Evolutionary conservation across 2,329 filamentous ascomycete genomes (phyloP), one percentile per base, ranked within the genome.

Genomic region (Arachnomyces sp.): DNA sequence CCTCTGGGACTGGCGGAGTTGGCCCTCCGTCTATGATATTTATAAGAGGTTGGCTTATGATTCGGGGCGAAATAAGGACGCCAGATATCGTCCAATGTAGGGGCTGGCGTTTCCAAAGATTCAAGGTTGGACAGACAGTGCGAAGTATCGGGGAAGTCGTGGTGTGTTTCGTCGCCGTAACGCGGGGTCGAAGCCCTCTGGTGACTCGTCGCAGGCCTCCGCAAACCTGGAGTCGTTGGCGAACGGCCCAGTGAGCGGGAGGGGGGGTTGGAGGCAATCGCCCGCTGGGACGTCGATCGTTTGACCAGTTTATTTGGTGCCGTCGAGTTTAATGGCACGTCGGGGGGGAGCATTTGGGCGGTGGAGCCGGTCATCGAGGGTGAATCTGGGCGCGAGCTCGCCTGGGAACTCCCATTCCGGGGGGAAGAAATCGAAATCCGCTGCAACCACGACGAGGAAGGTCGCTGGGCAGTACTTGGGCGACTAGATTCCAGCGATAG

Each of bases 261-360:
- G 42, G 20, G 48, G 51, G 12, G 48, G 35, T 35, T 54, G 49
- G 9, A 63, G 54, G 57, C 59, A 36, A 70, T 56, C 32, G 64
- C 63, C 48, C 68, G 68, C 36, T 75, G 63, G 8, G 77, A 80
- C 14, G 70, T 67, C 4, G 74, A 68, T 31, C 77, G 71, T 59
- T 81, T 82, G 39, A 81, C 73, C 7, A 81, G 66, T 58, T 77
- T 80, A 60, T 81, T 81, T 16, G 72, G 73, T 16, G 48, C 45
- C 48, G 59, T 54, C 41, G 53, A 50, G 40, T 51, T 52, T 34
- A 33, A 39, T 25, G 55, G 46, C 15, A 56, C 49, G 33, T 49
- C 51, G 31, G 57, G 52, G 48, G 47, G 43, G 40, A 72, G 52
- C 31, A 73, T 69, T 39, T 74, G 72, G 33, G 68, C 71, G 14